Evolutionary conservation across 2,329 filamentous ascomycete species (phyloP).

Genomic region (Botrytis tulipae): DNA sequence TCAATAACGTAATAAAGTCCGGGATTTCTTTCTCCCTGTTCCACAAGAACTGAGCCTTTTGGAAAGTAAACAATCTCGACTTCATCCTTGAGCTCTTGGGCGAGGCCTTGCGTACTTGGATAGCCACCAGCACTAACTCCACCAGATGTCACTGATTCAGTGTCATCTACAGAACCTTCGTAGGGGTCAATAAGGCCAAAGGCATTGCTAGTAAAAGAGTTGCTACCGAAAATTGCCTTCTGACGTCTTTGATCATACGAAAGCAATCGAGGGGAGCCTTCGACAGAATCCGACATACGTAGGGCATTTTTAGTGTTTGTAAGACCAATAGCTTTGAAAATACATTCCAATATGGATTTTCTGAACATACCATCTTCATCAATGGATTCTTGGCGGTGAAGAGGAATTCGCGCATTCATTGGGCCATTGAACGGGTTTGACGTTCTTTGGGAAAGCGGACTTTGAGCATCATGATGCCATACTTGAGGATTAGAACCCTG

Average conservation of each 20-base stretch:
- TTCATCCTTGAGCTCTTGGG: conserved; percentile 83
- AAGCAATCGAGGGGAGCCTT: conserved; percentile 79
- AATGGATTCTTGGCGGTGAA: conserved; percentile 74
- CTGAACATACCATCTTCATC: conserved; percentile 89
- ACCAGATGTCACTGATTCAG: conserved; percentile 77
- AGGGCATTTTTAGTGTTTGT: conserved; percentile 64
- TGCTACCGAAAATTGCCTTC: conserved; percentile 73
- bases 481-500: conserved; percentile 32
- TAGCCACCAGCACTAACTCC: conserved; percentile 57
- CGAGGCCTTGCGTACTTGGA: conserved; percentile 63
- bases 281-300: conserved; percentile 70
- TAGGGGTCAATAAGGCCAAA: conserved; percentile 90
- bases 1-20: conserved; percentile 97
- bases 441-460: conserved; percentile 45
- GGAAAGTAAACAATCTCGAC: conserved; percentile 98
- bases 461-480: conserved; percentile 37
- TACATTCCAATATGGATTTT: conserved; percentile 87
- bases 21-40: conserved; percentile 95
- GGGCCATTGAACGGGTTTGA: conserved; percentile 59
- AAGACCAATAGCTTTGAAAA: conserved; percentile 90
- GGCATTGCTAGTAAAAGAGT: conserved; percentile 73
- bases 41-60: conserved; percentile 88
- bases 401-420: conserved; percentile 46
- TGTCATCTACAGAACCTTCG: conserved; percentile 75
- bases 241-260: conserved; percentile 80